phyloP scores from a whole-genome alignment of 2,329 filamentous ascomycete genomes.

The Thermoascus crustaceus region DNA sequence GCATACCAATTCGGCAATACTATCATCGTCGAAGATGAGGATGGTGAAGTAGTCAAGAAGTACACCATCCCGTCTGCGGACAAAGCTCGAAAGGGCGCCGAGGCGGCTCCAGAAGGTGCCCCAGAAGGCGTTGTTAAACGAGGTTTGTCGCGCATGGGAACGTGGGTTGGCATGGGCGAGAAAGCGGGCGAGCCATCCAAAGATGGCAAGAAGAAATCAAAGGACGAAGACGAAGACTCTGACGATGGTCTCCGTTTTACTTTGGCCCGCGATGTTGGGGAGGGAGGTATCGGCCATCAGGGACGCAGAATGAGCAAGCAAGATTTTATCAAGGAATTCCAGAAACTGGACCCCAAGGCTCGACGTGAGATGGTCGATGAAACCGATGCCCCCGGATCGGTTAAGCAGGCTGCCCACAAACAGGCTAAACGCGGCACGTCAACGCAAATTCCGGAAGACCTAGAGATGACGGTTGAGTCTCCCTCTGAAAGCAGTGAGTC shows the following conservation, averaged over 20 bases:
- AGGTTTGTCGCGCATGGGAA: conserved; percentile 52
- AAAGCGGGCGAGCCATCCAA: conserved; percentile 27
- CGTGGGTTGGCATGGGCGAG: conserved; percentile 46
- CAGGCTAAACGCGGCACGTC: conserved; percentile 21
- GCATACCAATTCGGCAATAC: conserved; percentile 63
- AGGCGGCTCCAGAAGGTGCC: conserved; percentile 16
- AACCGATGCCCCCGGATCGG: conserved; percentile 30
- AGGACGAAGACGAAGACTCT: conserved; percentile 22
- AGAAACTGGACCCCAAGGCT: conserved; percentile 51
- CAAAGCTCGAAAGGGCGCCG: conserved; percentile 11
- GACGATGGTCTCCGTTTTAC: conserved; percentile 55
- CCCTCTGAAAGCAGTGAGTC: conserved; percentile 4
- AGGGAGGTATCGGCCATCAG: conserved; percentile 34
- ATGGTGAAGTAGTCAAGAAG: conserved; percentile 61
- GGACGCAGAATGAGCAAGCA: conserved; percentile 56
- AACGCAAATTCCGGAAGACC: conserved; percentile 6
- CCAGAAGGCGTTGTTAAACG: conserved; percentile 39
- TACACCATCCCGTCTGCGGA: conserved; percentile 52
- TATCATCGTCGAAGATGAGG: conserved; percentile 62
- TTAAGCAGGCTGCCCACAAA: conserved; percentile 31
- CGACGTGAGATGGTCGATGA: conserved; percentile 41
- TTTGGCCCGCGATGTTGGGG: conserved; percentile 39
- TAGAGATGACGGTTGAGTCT: conserved; percentile 6
- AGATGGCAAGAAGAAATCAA: conserved; percentile 17
- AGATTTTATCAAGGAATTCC: conserved; percentile 57